phyloP scores from a whole-genome alignment of 345 rosid genomes.

The Balakata baccata region DNA sequence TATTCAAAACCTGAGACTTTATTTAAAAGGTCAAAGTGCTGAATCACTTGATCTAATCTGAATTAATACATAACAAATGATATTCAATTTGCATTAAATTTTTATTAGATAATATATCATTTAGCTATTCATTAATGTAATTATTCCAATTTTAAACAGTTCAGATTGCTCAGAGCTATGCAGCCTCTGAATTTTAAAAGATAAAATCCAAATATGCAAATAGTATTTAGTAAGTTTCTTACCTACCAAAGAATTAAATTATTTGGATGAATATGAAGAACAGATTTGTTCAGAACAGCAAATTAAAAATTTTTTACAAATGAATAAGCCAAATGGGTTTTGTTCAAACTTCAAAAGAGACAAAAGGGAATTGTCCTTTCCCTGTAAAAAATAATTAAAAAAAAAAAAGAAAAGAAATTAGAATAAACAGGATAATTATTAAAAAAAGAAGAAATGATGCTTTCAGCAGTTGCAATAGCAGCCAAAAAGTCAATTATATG shows the following conservation, averaged over 20 bases:
- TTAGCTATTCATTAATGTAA: no score
- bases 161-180: neutral
- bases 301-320: neutral
- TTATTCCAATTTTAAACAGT: neutral
- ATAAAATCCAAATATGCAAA: neutral
- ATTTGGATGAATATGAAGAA: neutral
- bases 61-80: no score
- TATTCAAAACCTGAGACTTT: no score
- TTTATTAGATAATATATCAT: no score
- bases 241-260: neutral
- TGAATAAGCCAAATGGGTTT: neutral
- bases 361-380: neutral
- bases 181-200: neutral
- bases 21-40: no score
- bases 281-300: neutral
- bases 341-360: neutral
- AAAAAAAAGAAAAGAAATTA: neutral
- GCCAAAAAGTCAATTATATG: constrained; percentile 26
- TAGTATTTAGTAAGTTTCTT: neutral
- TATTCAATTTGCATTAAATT: no score
- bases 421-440: neutral
- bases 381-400: neutral
- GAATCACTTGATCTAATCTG: no score
- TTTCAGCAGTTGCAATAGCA: constrained; percentile 20
- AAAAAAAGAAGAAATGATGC: constrained; percentile 9